phyloP scores from a whole-genome alignment of 116 monocot genomes.

The Iris pallida region DNA sequence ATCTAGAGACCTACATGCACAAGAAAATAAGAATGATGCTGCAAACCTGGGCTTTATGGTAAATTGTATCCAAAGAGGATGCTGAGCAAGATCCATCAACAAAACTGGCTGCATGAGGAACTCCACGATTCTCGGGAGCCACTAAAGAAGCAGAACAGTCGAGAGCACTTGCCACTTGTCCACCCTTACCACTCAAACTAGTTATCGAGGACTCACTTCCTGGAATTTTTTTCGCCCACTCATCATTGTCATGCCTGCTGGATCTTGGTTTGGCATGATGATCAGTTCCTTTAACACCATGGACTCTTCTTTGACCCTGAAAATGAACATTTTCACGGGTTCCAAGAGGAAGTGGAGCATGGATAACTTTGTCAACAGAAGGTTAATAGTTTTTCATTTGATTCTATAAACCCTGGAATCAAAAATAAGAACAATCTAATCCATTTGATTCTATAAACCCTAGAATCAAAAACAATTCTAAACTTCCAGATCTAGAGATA shows the following conservation, averaged over 20 bases:
- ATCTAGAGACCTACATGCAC: background rate
- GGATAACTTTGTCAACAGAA: constrained; percentile 3
- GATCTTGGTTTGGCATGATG: constrained; percentile 23
- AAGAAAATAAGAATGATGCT: background rate
- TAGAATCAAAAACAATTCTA: too few species aligned
- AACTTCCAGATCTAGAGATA: too few species aligned
- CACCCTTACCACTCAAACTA: background rate
- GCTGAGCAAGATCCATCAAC: constrained; percentile 13
- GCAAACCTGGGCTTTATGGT: constrained; percentile 26
- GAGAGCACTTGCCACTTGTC: background rate
- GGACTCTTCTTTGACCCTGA: constrained; percentile 19
- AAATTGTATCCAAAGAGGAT: constrained; percentile 28
- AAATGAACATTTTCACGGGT: constrained; percentile 17
- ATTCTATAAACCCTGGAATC: too few species aligned
- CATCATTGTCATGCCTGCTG: constrained; percentile 26
- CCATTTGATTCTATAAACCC: too few species aligned
- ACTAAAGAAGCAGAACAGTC: constrained; percentile 26
- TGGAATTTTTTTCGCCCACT: constrained; percentile 20
- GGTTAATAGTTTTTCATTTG: too few species aligned
- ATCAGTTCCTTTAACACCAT: constrained; percentile 20
- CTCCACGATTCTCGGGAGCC: constrained; percentile 22
- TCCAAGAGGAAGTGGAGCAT: constrained; percentile 13
- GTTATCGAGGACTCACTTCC: constrained; percentile 19
- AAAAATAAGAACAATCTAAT: too few species aligned
- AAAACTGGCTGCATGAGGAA: constrained; percentile 6